phyloP scores from a whole-genome alignment of 345 rosid genomes.

The Psidium friedrichsthalianum region DNA sequence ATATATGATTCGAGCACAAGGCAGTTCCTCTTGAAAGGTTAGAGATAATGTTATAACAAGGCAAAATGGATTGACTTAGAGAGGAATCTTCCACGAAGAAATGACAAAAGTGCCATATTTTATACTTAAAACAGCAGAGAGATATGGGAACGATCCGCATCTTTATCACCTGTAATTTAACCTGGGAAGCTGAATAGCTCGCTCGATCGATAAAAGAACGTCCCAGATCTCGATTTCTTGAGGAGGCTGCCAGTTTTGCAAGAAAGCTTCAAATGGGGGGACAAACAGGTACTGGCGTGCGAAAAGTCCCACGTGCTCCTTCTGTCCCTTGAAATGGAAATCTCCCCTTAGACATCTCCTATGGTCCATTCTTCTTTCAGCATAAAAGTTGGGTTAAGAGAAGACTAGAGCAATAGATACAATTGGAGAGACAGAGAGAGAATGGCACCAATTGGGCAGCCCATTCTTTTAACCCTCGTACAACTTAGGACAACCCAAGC shows the following conservation, averaged over 20 bases:
- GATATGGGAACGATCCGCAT: neutral
- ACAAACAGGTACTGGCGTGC: neutral
- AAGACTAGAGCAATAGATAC: neutral
- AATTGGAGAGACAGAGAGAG: neutral
- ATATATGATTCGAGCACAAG: neutral
- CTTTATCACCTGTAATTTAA: neutral
- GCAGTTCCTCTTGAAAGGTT: neutral
- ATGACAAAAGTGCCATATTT: neutral
- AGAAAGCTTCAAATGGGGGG: neutral
- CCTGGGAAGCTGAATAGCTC: neutral
- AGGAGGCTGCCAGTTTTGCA: neutral
- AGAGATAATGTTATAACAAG: neutral
- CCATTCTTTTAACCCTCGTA: neutral
- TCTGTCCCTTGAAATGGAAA: neutral
- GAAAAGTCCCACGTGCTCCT: neutral
- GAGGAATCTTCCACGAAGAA: neutral
- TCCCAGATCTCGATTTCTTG: neutral
- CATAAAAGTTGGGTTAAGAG: neutral
- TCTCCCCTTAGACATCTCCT: neutral
- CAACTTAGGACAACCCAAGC: neutral
- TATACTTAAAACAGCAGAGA: neutral
- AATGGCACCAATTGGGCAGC: neutral
- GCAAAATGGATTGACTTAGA: neutral
- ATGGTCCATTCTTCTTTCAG: neutral
- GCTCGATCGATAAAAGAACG: neutral